Evolutionary conservation across 2,329 filamentous ascomycete genomes (phyloP), one percentile per base, ranked within the genome.

Genomic region (Davidsoniella australis): DNA sequence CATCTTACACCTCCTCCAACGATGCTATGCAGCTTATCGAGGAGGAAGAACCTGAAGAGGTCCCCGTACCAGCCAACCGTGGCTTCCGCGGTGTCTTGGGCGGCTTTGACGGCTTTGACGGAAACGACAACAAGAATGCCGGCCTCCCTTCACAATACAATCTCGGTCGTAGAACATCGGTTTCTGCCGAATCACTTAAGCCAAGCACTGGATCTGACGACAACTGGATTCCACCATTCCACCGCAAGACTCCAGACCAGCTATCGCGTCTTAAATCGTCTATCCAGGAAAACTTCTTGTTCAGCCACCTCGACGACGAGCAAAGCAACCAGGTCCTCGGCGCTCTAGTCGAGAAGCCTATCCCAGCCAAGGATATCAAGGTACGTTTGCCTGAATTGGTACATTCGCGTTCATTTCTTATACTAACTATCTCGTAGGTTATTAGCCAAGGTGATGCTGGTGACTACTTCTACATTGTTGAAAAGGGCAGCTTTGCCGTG

Each of bases 401-500:
- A 23, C 6, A 29, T 24, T 5, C 7, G 29, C 18, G 7, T 6
- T 8, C 20, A 39, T 20, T 14, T 10, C 20, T 39, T 43, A n/a
- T 24, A 20, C 41, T 45, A n/a, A 45, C 20, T 14, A 18, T 14
- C 29, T 14, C 45, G 40, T 73, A 94, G 73, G 86, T 98, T 52
- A 96, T 98, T 57, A 82, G 80, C 45, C 91, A 98, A 68, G 91
- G 91, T 49, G 91, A 96, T 60, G 82, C 88, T 0, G 91, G 91
- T 41, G 91, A 98, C 65, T 96, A 84, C 69, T 98, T 98, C 68
- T 98, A 98, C 63, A 80, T 98, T 23, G 87, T 96, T 16, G 91
- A 98, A 63, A 83, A 81, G 55, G 91, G 91, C 39, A 72, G 73
- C 18, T 96, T 96, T 59, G 86, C 94, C 58, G 82, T 96, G 51